A percentile compares a stretch with the other conserved stretches of the same genome.
phyloP scores from a whole-genome alignment of 768 basidiomycete genomes.

The Termitomyces sp. region DNA sequence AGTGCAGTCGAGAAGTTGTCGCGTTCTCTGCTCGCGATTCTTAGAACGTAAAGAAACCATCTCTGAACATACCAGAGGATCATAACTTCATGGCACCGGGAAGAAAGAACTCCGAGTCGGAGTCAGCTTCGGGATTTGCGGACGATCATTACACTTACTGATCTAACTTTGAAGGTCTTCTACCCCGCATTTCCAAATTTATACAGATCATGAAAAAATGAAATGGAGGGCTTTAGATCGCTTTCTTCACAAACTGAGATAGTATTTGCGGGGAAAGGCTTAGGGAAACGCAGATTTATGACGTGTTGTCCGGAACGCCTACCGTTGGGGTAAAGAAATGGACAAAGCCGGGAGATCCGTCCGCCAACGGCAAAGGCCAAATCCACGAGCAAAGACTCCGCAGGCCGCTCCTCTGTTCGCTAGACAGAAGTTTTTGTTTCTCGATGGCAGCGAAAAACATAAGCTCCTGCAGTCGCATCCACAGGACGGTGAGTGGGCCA shows the following conservation, averaged over 20 bases:
- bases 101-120: slow-evolving; percentile 1
- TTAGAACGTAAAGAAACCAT: background rate
- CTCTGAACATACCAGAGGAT: slow-evolving; percentile 1
- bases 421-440: background rate
- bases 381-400: background rate
- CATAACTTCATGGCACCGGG: background rate
- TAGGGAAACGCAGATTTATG: background rate
- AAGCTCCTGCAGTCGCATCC: background rate
- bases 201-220: background rate
- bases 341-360: background rate
- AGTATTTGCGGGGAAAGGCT: background rate
- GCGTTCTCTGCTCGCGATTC: background rate
- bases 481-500: background rate
- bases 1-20: background rate
- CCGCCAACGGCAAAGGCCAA: background rate
- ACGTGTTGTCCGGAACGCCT: background rate
- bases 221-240: background rate
- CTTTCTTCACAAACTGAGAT: background rate
- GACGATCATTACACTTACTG: background rate
- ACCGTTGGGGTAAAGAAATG: no score
- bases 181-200: background rate
- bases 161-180: background rate
- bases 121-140: background rate
- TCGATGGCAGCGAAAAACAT: background rate
- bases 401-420: background rate